A percentile compares a stretch with the other conserved stretches of the same genome.
These are phyloP conservation scores for Aspergillus aculeatinus DNA, from an alignment of 2,329 filamentous ascomycete species.

Conservation along the genomic window DNA sequence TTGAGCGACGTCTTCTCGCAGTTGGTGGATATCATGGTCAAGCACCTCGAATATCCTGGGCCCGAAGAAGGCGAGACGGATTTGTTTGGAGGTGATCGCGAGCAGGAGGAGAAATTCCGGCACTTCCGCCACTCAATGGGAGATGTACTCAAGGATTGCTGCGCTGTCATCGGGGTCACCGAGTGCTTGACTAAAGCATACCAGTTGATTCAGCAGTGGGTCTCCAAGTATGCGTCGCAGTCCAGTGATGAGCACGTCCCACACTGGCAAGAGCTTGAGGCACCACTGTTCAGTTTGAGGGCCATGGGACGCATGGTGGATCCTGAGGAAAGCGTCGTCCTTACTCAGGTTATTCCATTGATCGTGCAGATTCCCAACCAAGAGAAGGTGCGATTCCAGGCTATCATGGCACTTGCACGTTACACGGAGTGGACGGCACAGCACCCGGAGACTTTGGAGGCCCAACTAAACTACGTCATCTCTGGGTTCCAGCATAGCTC, in stretches of 20 bases:
- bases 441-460: slow-evolving; percentile 86
- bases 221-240: slow-evolving; percentile 74
- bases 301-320: slow-evolving; percentile 97
- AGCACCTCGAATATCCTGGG: slow-evolving; percentile 81
- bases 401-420: slow-evolving; percentile 93
- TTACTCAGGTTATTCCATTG: slow-evolving; percentile 88
- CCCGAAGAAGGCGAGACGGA: slow-evolving; percentile 76
- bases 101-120: slow-evolving; percentile 94
- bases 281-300: slow-evolving; percentile 89
- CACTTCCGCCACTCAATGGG: slow-evolving; percentile 97
- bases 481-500: slow-evolving; percentile 86
- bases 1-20: slow-evolving; percentile 81
- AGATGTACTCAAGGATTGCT: slow-evolving; percentile 94
- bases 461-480: slow-evolving; percentile 94
- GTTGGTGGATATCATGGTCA: slow-evolving; percentile 89
- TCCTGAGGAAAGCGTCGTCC: slow-evolving; percentile 78
- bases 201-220: slow-evolving; percentile 82
- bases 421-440: slow-evolving; percentile 98
- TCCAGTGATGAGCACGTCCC: slow-evolving; percentile 74
- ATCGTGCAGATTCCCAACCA: slow-evolving; percentile 93
- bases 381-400: slow-evolving; percentile 96
- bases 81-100: slow-evolving; percentile 91
- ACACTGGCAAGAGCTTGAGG: slow-evolving; percentile 94
- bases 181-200: slow-evolving; percentile 90
- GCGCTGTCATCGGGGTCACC: slow-evolving; percentile 90